These are phyloP conservation scores for Podila epicladia DNA, from an alignment of 192 early-diverging fungal species.

Conservation along the genomic window DNA sequence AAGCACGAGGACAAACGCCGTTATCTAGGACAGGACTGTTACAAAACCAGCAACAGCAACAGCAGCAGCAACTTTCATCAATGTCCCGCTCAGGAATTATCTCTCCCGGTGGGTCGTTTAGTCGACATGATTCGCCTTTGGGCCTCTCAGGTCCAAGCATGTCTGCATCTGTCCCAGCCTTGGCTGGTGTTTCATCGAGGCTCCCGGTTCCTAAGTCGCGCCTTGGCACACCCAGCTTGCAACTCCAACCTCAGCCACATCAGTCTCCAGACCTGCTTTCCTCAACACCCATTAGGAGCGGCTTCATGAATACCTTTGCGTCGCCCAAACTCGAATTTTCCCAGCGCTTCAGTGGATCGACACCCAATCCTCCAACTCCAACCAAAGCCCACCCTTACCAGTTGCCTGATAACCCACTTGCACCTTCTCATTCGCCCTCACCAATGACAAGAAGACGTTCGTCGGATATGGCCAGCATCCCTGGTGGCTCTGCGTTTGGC, in stretches of 20 bases:
- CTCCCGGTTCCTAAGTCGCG: slow-evolving; percentile 24
- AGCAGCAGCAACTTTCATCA: slow-evolving; percentile 4
- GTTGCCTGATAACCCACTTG: background rate
- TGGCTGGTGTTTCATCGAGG: slow-evolving; percentile 11
- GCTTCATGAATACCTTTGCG: background rate
- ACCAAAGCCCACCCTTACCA: background rate
- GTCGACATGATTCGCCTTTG: background rate
- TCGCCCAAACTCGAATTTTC: slow-evolving; percentile 7
- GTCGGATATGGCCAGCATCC: slow-evolving; percentile 19
- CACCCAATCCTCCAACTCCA: background rate
- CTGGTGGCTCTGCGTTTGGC: slow-evolving; percentile 16
- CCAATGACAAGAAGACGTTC: slow-evolving; percentile 18
- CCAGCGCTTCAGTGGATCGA: background rate
- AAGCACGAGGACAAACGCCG: no score
- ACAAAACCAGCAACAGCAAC: slow-evolving; percentile 2
- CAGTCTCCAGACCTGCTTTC: slow-evolving; percentile 1
- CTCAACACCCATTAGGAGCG: background rate
- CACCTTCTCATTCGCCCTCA: slow-evolving; percentile 12
- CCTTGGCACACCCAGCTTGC: background rate
- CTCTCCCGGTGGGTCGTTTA: background rate
- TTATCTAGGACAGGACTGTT: background rate
- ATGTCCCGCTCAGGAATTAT: background rate
- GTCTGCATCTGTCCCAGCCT: background rate
- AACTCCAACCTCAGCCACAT: background rate
- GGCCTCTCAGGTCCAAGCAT: background rate